Base-by-base conservation (phyloP, 2,329 filamentous ascomycete genomes). In the Zasmidium angulare region DNA sequence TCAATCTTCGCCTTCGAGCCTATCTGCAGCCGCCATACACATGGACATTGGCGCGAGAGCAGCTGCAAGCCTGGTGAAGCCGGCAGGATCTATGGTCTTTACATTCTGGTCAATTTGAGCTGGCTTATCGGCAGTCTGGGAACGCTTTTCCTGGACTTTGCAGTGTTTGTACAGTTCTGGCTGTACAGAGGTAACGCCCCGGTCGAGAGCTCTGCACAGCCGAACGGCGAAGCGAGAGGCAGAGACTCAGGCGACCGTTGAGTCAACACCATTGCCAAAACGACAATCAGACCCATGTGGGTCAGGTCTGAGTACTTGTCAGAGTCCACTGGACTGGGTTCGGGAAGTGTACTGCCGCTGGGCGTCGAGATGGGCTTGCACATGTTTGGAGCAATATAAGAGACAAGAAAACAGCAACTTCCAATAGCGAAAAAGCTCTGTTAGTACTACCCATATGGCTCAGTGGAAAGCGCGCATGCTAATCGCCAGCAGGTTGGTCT, bases 51-150 rank as follows among this genome's bases (percentile, higher is more conserved):
- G 68, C 69, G 66, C 22, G 67, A 69, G 31, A 77, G 65, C 22
- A 69, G 74, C 14, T 96, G 93, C 76, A 74, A 73, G 23, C 77
- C 81, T 0, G 89, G 87, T 0, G 91, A 96, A 75, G 84, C 84
- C 0, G 72, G 74, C 11, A 77, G 73, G 0, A 81, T 93, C 12
- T 98, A 98, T 74, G 86, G 84, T 24, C 80, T 82, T 62, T 97
- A 98, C 77, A 87, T 98, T 26, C 82, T 93, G 7, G 89, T 98
- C 31, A 99, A 98, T 74, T 78, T 91, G 26, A 93, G 89, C 65
- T 99, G 95, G 95, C 71, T 99, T 60, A 81, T 92, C 2, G 95
- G 95, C 1, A 96, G 93, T 72, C 81, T 95, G 51, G 92, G 96
- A 0, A 97, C 93, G 1, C 78, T 98, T 57, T 76, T 95, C 56